Evolutionary conservation across 345 rosid species (phyloP), one percentile per base, ranked within the genome.

Genomic region (Ceriops decandra): DNA sequence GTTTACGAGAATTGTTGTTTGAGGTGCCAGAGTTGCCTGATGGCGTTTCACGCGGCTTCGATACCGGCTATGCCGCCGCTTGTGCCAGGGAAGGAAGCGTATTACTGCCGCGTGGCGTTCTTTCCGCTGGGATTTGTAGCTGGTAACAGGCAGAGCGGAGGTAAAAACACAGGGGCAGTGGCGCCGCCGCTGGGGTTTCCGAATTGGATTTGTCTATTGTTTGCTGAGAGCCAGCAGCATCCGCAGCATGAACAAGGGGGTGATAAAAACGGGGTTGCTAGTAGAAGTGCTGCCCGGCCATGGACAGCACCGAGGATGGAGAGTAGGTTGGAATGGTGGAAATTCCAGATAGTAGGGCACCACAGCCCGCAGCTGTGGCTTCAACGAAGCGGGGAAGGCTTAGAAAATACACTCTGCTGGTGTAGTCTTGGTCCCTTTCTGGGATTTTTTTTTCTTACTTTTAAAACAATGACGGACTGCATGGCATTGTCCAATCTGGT

Each of bases 91-190:
- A 82, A 80, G 74, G 99, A 91, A 2, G 89, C 89, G 28, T 91
- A 91, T 73, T 89, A 86, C 38, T 95, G 95, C 62, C 80, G 93
- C 62, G 91, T 97, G 99, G 93, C 92, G 0, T 83, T 85, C 46
- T 95, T 95, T 19, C 99, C 96, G 1, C 57, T 95, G 72, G 96
- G 96, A 15, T 95, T 81, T 38, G 76, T 64, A 5, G 57, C 63
- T 42, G 83, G 77, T 8, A 62, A 30, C 60, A 73, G 71, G 6
- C 85, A 77, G 16, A 79, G 70, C 38, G 75, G 70, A 17, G 81
- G 66, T 30, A 56, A 73, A 73, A 86, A 85, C 85, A 36, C 88
- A 76, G 7, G 20, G 76, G 51, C 81, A 72, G 73, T 4, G 3
- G 47, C 4, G 16, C 16, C 17, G 86, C 87, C 85, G 31, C 88